phyloP scores from a whole-genome alignment of 768 basidiomycete genomes.

The Hysterangium stoloniferum region DNA sequence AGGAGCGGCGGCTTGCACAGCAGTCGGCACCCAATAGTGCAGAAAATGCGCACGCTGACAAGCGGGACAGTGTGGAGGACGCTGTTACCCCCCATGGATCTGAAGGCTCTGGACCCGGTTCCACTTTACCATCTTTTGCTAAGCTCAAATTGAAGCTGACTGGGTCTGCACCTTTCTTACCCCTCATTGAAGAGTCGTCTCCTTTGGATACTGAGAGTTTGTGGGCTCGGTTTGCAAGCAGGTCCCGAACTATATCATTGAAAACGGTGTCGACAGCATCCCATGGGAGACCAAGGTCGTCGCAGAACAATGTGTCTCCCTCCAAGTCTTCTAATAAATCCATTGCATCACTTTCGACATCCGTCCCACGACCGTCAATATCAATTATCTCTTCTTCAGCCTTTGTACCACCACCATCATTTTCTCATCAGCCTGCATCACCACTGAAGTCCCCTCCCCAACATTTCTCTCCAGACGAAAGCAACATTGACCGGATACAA shows the following conservation, averaged over 20 bases:
- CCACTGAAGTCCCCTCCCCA: neutral
- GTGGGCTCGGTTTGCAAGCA: neutral
- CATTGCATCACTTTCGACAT: neutral
- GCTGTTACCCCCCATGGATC: neutral
- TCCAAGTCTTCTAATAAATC: neutral
- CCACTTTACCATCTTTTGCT: conserved; percentile 1
- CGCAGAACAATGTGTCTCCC: neutral
- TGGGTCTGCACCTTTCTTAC: conserved; percentile 1
- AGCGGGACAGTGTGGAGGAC: neutral
- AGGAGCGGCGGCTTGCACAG: neutral
- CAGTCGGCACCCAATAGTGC: neutral
- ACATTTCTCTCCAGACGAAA: neutral
- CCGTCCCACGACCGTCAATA: neutral
- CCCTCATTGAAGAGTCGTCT: conserved; percentile 2
- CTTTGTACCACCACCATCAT: neutral
- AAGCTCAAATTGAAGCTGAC: neutral
- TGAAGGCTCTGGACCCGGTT: neutral
- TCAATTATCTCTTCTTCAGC: neutral
- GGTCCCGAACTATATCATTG: neutral
- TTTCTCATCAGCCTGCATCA: neutral
- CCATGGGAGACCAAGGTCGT: neutral
- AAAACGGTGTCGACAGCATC: neutral
- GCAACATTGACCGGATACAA: too few relatives aligned
- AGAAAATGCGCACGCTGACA: neutral
- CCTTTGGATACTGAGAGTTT: conserved; percentile 1